Percentiles rank a stretch among this genome's conserved stretches.
Evolutionary conservation across 768 basidiomycete species (phyloP).

Genomic region (Panellus pusillus): DNA sequence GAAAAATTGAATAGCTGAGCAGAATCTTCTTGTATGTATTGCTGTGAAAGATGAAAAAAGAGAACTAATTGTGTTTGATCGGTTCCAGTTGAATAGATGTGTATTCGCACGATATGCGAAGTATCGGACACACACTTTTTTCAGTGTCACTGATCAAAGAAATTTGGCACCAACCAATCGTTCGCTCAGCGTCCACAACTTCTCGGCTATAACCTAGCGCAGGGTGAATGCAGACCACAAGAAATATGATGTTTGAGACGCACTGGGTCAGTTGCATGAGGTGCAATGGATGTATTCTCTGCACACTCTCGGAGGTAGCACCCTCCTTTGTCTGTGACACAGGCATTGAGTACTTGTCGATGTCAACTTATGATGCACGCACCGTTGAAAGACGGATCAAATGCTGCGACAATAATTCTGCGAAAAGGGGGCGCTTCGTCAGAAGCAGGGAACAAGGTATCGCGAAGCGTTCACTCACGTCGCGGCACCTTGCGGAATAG

Average conservation of each 20-base stretch:
- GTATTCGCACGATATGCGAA: too few relatives aligned
- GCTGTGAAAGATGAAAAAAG: too few relatives aligned
- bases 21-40: too few relatives aligned
- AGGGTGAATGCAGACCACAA: background rate
- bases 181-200: constrained; percentile 16
- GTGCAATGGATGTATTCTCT: constrained; percentile 1
- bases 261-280: constrained; percentile 10
- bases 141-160: constrained; percentile 6
- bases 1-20: too few relatives aligned
- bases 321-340: constrained; percentile 7
- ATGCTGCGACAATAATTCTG: constrained; percentile 13
- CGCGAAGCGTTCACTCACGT: background rate
- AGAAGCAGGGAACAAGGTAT: background rate
- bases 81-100: too few relatives aligned
- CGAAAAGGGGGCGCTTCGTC: background rate
- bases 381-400: constrained; percentile 18
- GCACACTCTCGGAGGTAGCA: constrained; percentile 4
- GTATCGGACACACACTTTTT: too few relatives aligned
- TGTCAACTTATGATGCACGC: background rate
- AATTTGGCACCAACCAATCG: constrained; percentile 12
- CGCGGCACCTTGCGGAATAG: constrained; percentile 13
- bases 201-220: constrained; percentile 7
- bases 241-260: background rate
- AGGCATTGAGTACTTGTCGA: background rate
- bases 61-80: too few relatives aligned